Evolutionary conservation across 305 asterid species (phyloP), one percentile per base, ranked within the genome.

Genomic region (Stenogyne calaminthoides): DNA sequence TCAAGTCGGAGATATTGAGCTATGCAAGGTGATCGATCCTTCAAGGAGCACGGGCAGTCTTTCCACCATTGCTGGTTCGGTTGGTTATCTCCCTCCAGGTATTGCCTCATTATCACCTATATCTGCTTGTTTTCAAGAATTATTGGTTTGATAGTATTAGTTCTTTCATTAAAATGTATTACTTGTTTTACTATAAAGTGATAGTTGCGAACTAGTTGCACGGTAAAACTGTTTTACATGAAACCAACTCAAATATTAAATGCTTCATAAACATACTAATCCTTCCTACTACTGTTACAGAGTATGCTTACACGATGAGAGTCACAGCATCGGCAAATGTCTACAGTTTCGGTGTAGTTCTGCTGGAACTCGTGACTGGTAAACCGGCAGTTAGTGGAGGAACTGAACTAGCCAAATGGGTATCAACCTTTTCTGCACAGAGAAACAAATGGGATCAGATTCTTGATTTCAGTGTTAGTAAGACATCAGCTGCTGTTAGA

Each of bases 221-320:
- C 7, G 36, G 7, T 32, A 0, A 32, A 32, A 32, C 36, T 32
- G 36, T 32, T 32, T 32, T 32, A 32, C 36, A 32, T 1, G 7
- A 32, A 1, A 32, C 36, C 7, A 32, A 5, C 36, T 32, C 6
- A 32, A 32, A 32, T 32, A 18, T 64, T 42, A 7, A 18, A 54
- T 19, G 11, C 18, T 16, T 18, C 59, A 18, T 8, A 7, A 54
- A 8, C 29, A 16, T 54, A 18, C 29, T 49, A 5, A 56, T 18
- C 19, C 20, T 54, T 63, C 44, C 25, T 18, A 27, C 32, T 69
- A 64, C 52, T 69, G n/a, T 74, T 82, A 39, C 89, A 92, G 96
- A 92, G 80, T 92, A 92, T 63, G 96, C 98, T 32, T 92, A 89
- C 90, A 92, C 95, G 3, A 90, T 90, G 98, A 92, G 96, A 74